Conservation (phyloP, 139 green algal genomes). For the Tetraselmis striata region DNA sequence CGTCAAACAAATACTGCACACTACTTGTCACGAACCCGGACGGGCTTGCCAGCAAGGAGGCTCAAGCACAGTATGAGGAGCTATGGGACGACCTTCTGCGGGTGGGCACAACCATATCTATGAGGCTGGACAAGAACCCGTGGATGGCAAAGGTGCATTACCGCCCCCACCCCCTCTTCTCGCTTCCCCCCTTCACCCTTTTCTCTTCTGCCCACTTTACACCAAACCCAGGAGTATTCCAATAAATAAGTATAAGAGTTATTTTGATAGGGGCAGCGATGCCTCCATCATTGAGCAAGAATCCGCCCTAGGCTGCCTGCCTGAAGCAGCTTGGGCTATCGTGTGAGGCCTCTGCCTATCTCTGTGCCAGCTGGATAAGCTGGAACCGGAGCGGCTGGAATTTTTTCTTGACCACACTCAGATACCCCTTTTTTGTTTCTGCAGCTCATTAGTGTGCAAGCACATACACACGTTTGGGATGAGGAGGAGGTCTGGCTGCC, state of each 20-base stretch:
- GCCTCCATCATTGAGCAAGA: not conserved
- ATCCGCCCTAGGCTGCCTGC: not conserved
- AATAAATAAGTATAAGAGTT: too few relatives aligned
- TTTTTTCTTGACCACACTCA: too few relatives aligned
- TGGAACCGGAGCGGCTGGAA: too few relatives aligned
- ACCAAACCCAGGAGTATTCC: not conserved
- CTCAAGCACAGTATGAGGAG: not conserved
- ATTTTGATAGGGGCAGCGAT: not conserved
- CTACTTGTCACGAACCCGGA: not conserved
- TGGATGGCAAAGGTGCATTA: not conserved
- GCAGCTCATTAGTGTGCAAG: not conserved
- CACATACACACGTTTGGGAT: not conserved
- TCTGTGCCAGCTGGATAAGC: too few relatives aligned
- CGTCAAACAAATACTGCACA: not conserved
- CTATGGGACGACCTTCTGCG: not conserved
- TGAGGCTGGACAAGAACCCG: not conserved
- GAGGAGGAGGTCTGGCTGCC: not conserved
- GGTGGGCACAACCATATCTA: not conserved
- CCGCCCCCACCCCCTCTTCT: not conserved
- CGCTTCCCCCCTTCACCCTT: not conserved
- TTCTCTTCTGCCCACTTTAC: too few relatives aligned
- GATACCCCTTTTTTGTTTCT: not conserved
- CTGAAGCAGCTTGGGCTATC: too few relatives aligned
- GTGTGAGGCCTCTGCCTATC: too few relatives aligned
- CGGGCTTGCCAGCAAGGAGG: not conserved